These are phyloP conservation scores for Colletotrichum salicis DNA, from an alignment of 2,329 filamentous ascomycete genomes.

Conservation along the genomic window DNA sequence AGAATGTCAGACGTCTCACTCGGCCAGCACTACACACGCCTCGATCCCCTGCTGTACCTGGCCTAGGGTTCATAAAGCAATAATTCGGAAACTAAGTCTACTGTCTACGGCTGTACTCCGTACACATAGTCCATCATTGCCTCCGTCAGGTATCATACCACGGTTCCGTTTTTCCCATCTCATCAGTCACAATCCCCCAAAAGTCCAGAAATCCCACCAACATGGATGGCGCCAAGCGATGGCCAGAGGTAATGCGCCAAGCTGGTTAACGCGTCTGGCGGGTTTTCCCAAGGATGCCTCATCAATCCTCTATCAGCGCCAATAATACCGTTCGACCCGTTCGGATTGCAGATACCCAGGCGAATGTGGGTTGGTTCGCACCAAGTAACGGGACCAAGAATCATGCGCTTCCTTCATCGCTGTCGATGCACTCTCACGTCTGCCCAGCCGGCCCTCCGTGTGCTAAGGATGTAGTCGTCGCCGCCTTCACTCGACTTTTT, in stretches of 20 bases:
- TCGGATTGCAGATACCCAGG: neutral
- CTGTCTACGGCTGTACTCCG: neutral
- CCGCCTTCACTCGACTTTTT: slow-evolving; percentile 14
- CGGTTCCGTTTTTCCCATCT: neutral
- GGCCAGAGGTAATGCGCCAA: slow-evolving; percentile 20
- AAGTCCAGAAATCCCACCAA: slow-evolving; percentile 17
- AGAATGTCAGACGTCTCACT: neutral
- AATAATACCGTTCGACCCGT: neutral
- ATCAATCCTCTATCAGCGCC: slow-evolving; percentile 4
- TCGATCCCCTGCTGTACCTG: neutral
- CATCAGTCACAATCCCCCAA: slow-evolving; percentile 6
- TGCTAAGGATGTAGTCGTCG: slow-evolving; percentile 16
- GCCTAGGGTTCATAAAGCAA: neutral
- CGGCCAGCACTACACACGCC: neutral
- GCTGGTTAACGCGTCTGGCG: slow-evolving; percentile 25
- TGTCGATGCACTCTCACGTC: slow-evolving; percentile 27
- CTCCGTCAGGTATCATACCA: slow-evolving; percentile 20
- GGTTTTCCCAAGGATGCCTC: neutral
- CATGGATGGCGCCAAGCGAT: slow-evolving; percentile 20
- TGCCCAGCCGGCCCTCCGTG: slow-evolving; percentile 31
- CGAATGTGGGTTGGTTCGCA: neutral
- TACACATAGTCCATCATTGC: neutral
- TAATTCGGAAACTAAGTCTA: neutral
- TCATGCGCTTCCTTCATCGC: slow-evolving; percentile 3
- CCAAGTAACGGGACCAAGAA: slow-evolving; percentile 7